Conservation (phyloP, 805 yeast genomes). For the Sugiyamaella boreocaroliniensis region DNA sequence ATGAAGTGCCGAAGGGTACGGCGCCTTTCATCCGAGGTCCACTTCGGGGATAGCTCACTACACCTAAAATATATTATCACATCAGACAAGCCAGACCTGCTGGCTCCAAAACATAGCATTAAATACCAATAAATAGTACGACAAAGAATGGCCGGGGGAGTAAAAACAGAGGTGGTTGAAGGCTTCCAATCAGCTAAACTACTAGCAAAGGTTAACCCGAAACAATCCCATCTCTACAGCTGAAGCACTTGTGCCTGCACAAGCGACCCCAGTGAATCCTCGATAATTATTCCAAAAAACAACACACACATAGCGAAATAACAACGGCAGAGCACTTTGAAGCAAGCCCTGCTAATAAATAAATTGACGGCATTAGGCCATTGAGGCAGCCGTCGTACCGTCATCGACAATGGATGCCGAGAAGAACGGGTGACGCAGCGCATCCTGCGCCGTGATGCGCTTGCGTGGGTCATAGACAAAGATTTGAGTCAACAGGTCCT, state of each 20-base stretch:
- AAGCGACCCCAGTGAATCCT: neutral
- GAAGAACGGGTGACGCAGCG: constrained; percentile 80
- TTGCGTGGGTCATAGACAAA: constrained; percentile 66
- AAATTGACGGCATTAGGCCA: neutral
- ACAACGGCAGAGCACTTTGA: neutral
- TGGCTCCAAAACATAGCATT: too few relatives aligned
- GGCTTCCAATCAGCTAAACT: too few relatives aligned
- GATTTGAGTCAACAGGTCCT: constrained; percentile 58
- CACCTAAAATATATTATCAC: too few relatives aligned
- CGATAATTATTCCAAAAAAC: constrained; percentile 5
- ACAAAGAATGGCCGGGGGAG: too few relatives aligned
- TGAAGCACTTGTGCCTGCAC: too few relatives aligned
- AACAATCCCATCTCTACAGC: too few relatives aligned
- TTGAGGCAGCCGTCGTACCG: constrained; percentile 1
- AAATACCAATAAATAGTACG: too few relatives aligned
- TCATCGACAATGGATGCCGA: constrained; percentile 12
- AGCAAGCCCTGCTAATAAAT: neutral
- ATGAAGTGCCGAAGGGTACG: neutral
- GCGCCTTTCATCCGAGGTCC: neutral
- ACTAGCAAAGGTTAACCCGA: too few relatives aligned
- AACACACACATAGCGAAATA: neutral
- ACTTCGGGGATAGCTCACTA: too few relatives aligned
- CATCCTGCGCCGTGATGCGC: constrained; percentile 69
- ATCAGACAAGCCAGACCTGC: too few relatives aligned
- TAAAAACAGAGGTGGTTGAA: too few relatives aligned